phyloP scores from a whole-genome alignment of 345 rosid species.

The Dovyalis caffra region DNA sequence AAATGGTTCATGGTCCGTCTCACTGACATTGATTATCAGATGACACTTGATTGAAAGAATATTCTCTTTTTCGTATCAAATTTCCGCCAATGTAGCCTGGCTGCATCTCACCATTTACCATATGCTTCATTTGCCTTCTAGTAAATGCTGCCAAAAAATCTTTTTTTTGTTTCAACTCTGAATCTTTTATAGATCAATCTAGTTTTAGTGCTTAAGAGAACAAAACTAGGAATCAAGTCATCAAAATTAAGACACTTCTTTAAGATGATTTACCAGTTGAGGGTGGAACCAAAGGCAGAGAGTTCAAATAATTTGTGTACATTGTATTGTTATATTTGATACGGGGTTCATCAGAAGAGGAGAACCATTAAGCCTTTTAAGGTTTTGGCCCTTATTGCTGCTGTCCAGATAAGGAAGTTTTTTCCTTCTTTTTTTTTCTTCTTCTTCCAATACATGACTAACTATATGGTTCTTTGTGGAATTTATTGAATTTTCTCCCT shows the following conservation, averaged over 20 bases:
- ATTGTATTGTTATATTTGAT: not conserved
- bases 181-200: not conserved
- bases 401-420: not conserved
- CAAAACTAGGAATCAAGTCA: not conserved
- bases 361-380: not conserved
- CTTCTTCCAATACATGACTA: not conserved
- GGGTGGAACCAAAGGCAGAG: not conserved
- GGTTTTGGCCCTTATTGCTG: not conserved
- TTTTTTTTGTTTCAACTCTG: not conserved
- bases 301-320: not conserved
- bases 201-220: not conserved
- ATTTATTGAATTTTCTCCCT: not conserved
- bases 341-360: not conserved
- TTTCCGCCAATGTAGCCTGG: not conserved
- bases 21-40: not conserved
- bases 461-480: not conserved
- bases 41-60: not conserved
- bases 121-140: not conserved
- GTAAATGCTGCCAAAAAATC: not conserved
- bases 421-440: not conserved
- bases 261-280: not conserved
- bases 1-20: not conserved
- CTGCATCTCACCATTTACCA: not conserved
- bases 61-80: not conserved
- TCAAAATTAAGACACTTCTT: not conserved